Percentiles rank a stretch among this genome's conserved stretches.
These are phyloP conservation scores for Macrolepiota dolichaula DNA, from an alignment of 768 basidiomycete species.

Conservation along the genomic window DNA sequence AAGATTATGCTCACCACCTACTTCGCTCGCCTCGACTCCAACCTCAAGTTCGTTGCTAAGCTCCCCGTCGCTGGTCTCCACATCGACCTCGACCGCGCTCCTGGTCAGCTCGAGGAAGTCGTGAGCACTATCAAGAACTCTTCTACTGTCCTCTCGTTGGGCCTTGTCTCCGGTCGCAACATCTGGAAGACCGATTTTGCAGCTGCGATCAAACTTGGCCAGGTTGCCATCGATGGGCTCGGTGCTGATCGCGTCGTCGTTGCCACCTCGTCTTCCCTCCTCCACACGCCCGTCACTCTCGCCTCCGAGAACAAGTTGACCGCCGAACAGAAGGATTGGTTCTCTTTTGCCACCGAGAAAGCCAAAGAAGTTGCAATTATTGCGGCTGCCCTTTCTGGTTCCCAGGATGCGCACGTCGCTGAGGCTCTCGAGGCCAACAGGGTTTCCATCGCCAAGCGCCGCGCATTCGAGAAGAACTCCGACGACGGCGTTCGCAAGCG, in stretches of 20 bases:
- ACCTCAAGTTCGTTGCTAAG: conserved; percentile 84
- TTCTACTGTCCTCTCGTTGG: conserved; percentile 80
- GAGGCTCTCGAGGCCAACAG: conserved; percentile 86
- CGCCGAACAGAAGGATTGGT: conserved; percentile 91
- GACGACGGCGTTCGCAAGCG: conserved; percentile 95
- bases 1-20: conserved; percentile 95
- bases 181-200: conserved; percentile 98
- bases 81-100: conserved; percentile 94
- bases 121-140: conserved; percentile 83
- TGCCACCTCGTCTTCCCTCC: conserved; percentile 95
- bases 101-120: conserved; percentile 81
- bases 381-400: conserved; percentile 81
- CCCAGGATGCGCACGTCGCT: conserved; percentile 69
- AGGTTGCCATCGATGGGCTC: conserved; percentile 81
- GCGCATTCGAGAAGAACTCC: conserved; percentile 89
- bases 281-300: conserved; percentile 97
- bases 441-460: conserved; percentile 87
- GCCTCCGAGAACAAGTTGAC: conserved; percentile 90
- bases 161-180: conserved; percentile 96
- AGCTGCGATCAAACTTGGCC: conserved; percentile 74
- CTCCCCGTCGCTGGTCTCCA: conserved; percentile 93
- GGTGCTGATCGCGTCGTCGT: conserved; percentile 88
- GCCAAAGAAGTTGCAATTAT: conserved; percentile 85
- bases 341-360: conserved; percentile 98
- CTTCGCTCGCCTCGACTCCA: conserved; percentile 93